Conservation (phyloP, 108 stramenopile genomes). For the Craspedostauros australis region DNA sequence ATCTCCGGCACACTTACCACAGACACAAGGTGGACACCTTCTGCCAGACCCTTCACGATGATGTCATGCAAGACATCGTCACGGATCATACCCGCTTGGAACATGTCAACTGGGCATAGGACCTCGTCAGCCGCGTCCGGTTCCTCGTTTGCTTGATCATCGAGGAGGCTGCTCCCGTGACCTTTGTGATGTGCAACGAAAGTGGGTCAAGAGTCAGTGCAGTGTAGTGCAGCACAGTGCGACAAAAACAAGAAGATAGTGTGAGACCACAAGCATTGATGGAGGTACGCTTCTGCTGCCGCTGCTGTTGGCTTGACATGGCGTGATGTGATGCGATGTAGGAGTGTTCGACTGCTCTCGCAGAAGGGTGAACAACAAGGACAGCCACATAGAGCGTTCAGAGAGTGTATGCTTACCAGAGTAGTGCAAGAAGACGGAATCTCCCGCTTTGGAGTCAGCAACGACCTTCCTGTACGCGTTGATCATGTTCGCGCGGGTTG, state of each 20-base stretch:
- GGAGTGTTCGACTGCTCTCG: no score
- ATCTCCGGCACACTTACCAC: no score
- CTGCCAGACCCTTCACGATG: constrained; percentile 36
- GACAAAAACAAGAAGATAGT: not conserved
- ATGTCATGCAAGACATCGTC: constrained; percentile 76
- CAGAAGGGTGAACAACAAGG: no score
- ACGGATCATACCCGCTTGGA: constrained; percentile 53
- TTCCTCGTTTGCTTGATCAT: constrained; percentile 60
- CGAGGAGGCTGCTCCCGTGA: constrained; percentile 68
- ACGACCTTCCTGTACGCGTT: constrained; percentile 27
- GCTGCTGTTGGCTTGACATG: no score
- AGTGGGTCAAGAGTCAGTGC: not conserved
- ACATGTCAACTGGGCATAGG: constrained; percentile 77
- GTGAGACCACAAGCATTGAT: no score
- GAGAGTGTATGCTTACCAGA: constrained; percentile 45
- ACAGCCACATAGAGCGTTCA: no score
- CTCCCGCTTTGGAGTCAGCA: constrained; percentile 23
- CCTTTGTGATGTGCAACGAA: not conserved
- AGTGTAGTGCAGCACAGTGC: not conserved
- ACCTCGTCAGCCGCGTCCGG: constrained; percentile 76
- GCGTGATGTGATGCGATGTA: no score
- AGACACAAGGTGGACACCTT: constrained; percentile 18
- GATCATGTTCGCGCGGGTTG: constrained; percentile 37
- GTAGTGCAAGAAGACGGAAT: constrained; percentile 34
- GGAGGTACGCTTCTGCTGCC: no score